phyloP scores from a whole-genome alignment of 352 stramenopile genomes.

The Blastocystis sp. region DNA sequence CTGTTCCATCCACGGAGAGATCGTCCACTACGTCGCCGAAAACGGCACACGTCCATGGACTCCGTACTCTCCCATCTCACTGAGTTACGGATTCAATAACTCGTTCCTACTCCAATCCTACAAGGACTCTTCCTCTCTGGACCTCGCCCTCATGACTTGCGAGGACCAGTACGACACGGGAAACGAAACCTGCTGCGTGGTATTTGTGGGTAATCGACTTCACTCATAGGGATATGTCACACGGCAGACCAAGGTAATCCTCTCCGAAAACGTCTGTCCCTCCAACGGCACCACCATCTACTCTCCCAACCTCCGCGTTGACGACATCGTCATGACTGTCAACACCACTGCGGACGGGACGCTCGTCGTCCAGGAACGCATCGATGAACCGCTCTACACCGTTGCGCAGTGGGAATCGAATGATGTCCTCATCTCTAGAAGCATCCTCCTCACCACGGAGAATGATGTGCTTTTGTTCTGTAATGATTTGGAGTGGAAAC shows the following conservation, averaged over 20 bases:
- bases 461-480: background rate
- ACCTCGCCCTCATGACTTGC: background rate
- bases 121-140: background rate
- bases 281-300: background rate
- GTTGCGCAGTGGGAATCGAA: background rate
- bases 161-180: background rate
- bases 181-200: background rate
- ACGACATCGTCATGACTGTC: background rate
- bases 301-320: background rate
- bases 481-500: slow-evolving; percentile 19
- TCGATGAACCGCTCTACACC: background rate
- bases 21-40: background rate
- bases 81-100: background rate
- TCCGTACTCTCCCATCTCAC: background rate
- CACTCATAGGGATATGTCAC: background rate
- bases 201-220: background rate
- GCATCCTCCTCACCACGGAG: background rate
- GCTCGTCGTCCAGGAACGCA: background rate
- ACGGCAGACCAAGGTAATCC: background rate
- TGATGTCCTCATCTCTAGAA: background rate
- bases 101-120: background rate
- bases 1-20: background rate
- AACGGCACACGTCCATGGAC: background rate
- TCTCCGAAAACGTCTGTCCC: background rate
- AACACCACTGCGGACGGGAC: background rate